These are phyloP conservation scores for Coemansia nantahalensis DNA, from an alignment of 192 early-diverging fungal species.

Conservation along the genomic window DNA sequence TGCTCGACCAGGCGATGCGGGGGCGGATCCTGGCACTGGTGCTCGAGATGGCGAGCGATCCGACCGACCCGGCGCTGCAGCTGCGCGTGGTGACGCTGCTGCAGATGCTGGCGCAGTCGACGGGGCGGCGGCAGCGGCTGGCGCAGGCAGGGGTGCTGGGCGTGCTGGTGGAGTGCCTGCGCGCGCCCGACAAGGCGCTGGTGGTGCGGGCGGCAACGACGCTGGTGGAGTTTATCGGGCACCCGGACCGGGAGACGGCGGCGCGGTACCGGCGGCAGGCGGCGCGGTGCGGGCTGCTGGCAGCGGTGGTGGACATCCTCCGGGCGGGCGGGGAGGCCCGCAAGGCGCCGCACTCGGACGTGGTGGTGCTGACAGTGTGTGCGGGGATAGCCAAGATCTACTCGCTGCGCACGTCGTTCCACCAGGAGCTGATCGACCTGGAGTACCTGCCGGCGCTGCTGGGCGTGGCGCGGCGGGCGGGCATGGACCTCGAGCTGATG, in stretches of 20 bases:
- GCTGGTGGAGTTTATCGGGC: slow-evolving; percentile 19
- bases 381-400: slow-evolving; percentile 18
- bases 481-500: slow-evolving; percentile 23
- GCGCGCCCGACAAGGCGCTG: slow-evolving; percentile 14
- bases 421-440: slow-evolving; percentile 25
- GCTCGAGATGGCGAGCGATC: slow-evolving; percentile 4
- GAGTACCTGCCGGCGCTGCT: slow-evolving; percentile 35
- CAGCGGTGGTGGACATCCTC: slow-evolving; percentile 11
- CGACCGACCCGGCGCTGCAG: not conserved
- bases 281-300: slow-evolving; percentile 17
- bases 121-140: slow-evolving; percentile 7
- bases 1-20: slow-evolving; percentile 28
- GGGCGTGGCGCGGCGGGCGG: slow-evolving; percentile 16
- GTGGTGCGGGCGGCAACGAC: slow-evolving; percentile 11
- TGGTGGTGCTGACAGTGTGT: slow-evolving; percentile 15
- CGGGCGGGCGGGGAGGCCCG: not conserved
- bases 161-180: slow-evolving; percentile 21
- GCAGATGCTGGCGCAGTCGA: slow-evolving; percentile 18
- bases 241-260: slow-evolving; percentile 5
- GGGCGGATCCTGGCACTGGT: slow-evolving; percentile 12
- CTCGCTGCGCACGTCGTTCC: slow-evolving; percentile 21
- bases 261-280: slow-evolving; percentile 11
- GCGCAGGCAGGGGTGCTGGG: slow-evolving; percentile 13
- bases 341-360: too few relatives aligned
- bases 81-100: slow-evolving; percentile 14